phyloP scores from a whole-genome alignment of 805 yeast genomes.

The Wickerhamomyces hampshirensis region DNA sequence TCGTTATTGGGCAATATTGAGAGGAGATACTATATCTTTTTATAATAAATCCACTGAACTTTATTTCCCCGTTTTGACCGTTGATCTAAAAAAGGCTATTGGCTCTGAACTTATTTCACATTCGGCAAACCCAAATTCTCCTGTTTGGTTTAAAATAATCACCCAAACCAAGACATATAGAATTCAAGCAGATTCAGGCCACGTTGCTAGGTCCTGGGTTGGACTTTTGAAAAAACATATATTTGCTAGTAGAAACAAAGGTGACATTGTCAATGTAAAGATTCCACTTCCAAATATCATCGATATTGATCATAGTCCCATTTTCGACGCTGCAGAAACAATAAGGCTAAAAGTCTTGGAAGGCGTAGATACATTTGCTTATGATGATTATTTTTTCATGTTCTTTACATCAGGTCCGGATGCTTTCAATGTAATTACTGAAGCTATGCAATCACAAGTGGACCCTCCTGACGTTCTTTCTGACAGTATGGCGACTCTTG shows the following conservation, averaged over 20 bases:
- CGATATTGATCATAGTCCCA: slow-evolving; percentile 51
- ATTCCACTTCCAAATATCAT: slow-evolving; percentile 68
- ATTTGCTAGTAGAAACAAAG: slow-evolving; percentile 66
- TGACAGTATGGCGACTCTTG: slow-evolving; percentile 4
- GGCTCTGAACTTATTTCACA: slow-evolving; percentile 47
- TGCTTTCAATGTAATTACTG: slow-evolving; percentile 36
- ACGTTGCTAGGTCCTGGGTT: slow-evolving; percentile 78
- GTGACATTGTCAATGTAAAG: slow-evolving; percentile 69
- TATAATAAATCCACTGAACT: slow-evolving; percentile 70
- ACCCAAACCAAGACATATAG: slow-evolving; percentile 55
- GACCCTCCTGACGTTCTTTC: slow-evolving; percentile 5
- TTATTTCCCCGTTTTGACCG: slow-evolving; percentile 77
- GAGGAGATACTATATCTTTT: slow-evolving; percentile 62
- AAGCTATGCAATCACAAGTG: too few relatives aligned
- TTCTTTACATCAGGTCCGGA: slow-evolving; percentile 52
- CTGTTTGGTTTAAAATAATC: slow-evolving; percentile 49
- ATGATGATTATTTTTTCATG: slow-evolving; percentile 69
- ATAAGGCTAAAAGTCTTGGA: slow-evolving; percentile 60
- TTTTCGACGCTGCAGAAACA: slow-evolving; percentile 53
- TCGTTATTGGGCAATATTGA: slow-evolving; percentile 78
- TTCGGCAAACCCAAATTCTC: neutral
- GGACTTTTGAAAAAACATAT: slow-evolving; percentile 68
- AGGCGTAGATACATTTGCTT: slow-evolving; percentile 43
- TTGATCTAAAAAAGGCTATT: slow-evolving; percentile 63
- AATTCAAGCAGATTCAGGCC: slow-evolving; percentile 69